A percentile compares a stretch with the other conserved stretches of the same genome.
These are phyloP conservation scores for Chrysanthemum seticuspe DNA, from an alignment of 129 eudicot genomes.

Conservation along the genomic window DNA sequence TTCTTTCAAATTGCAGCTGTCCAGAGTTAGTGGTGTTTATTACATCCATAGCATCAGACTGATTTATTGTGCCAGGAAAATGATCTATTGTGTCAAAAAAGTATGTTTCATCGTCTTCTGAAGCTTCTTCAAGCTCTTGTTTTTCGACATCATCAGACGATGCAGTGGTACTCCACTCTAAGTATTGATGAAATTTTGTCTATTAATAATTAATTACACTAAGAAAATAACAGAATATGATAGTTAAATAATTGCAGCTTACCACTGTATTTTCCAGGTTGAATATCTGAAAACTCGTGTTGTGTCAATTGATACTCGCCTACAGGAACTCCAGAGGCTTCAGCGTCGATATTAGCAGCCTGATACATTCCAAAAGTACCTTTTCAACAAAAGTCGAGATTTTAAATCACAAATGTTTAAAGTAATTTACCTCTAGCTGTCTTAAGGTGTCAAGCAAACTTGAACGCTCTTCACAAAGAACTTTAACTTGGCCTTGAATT, in stretches of 20 bases:
- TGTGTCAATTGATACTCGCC: conserved; percentile 61
- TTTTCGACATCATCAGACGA: conserved; percentile 86
- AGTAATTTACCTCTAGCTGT: conserved; percentile 32
- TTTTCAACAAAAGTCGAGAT: conserved; percentile 2
- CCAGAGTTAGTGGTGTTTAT: background rate
- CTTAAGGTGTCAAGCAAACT: conserved; percentile 39
- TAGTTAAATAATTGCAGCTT: background rate
- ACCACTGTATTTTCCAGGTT: conserved; percentile 63
- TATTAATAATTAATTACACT: background rate
- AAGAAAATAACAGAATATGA: background rate
- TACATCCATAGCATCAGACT: conserved; percentile 29
- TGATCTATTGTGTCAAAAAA: conserved; percentile 65
- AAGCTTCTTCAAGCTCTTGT: conserved; percentile 75
- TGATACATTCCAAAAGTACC: conserved; percentile 30
- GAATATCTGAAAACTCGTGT: conserved; percentile 48
- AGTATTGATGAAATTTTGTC: background rate
- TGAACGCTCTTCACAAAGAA: conserved; percentile 38
- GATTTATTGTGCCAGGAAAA: conserved; percentile 39
- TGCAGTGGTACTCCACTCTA: conserved; percentile 88
- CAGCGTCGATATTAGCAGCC: conserved; percentile 76
- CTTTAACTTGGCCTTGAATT: conserved; percentile 38
- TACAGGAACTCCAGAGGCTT: conserved; percentile 65
- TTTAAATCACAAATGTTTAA: background rate
- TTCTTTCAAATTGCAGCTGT: conserved; percentile 44
- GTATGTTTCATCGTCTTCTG: conserved; percentile 72